Base-by-base conservation (phyloP, 805 yeast species). In the Ogataea glucozyma region DNA sequence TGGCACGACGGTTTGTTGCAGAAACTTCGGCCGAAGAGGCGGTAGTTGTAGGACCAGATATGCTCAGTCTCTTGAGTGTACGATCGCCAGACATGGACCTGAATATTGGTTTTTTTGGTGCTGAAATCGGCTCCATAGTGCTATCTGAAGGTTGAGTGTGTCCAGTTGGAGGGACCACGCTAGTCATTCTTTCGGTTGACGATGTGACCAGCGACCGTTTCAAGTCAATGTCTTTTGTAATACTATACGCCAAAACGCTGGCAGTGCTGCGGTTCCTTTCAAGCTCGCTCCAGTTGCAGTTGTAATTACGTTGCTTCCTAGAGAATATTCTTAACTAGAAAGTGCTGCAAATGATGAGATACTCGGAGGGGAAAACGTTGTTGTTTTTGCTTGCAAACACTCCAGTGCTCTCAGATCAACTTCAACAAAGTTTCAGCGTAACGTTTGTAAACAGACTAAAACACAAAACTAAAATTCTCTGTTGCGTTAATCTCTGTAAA, bases 91-190 rank as follows among this genome's bases (percentile, higher is more conserved):
- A 43, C 20, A 50, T 37, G 10, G 58, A 51, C 38, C 46, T 45
- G 49, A 54, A 54, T 11, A 52, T 37, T 6, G 56, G 56, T 32
- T 44, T 49, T 26, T 45, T 52, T 17, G 14, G 27, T 8, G 26
- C 37, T 14, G 43, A 24, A 18, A 30, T 36, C 16, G 34, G 33
- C 21, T 24, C 46, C 24, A 31, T 22, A 21, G 6, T 33, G 38
- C 22, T 34, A 8, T 12, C 16, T 11, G 38, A 16, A 13, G 14
- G 8, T 22, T 34, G 36, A 6, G 13, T 13, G 4, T 23, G 24
- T 11, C 11, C 37, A 4, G 48, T 38, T 34, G 26, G 31, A n/a
- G 45, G 43, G 14, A 38, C 38, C 8, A 21, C 14, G 31, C 11
- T 16, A 3, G 31, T 32, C 26, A 31, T 29, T 19, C 10, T 41